Conservation (phyloP, 495 filamentous ascomycete genomes). For the Lophiotrema nucula region DNA sequence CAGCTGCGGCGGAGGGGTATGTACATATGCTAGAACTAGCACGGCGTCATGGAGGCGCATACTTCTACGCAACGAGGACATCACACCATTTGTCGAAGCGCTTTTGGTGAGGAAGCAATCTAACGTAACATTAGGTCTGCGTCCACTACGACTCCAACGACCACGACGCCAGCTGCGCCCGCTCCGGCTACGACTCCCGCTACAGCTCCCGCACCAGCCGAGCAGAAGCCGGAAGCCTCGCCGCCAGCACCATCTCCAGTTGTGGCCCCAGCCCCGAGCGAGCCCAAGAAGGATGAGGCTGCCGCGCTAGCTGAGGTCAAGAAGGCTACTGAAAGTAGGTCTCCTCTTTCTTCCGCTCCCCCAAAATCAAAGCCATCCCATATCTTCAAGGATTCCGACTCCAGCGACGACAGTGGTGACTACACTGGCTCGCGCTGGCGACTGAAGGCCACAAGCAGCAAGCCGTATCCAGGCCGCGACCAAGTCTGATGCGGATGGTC, state of each 20-base stretch:
- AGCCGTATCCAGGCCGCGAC: no score
- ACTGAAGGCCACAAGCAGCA: no score
- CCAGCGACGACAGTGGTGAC: no score
- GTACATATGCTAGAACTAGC: no score
- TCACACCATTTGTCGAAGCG: no score
- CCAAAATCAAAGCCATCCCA: not conserved
- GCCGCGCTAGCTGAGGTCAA: slow-evolving; percentile 24
- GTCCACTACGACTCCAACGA: slow-evolving; percentile 26
- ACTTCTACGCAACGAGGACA: no score
- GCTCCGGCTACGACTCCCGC: slow-evolving; percentile 25
- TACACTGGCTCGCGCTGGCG: slow-evolving; percentile 13
- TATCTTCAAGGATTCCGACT: not conserved
- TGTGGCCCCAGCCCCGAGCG: slow-evolving; percentile 3
- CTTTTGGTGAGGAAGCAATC: no score
- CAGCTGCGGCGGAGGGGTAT: no score
- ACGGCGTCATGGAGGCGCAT: no score
- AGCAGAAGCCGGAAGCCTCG: not conserved
- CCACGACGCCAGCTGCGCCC: slow-evolving; percentile 24
- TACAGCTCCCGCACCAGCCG: slow-evolving; percentile 2
- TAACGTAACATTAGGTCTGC: no score
- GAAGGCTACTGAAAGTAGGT: slow-evolving; percentile 28
- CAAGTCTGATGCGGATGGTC: no score
- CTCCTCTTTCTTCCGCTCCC: not conserved
- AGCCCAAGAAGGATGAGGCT: slow-evolving; percentile 10
- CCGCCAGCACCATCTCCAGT: slow-evolving; percentile 11